Evolutionary conservation across 139 green algal genomes (phyloP).

Genomic region (Closterium sp.): DNA sequence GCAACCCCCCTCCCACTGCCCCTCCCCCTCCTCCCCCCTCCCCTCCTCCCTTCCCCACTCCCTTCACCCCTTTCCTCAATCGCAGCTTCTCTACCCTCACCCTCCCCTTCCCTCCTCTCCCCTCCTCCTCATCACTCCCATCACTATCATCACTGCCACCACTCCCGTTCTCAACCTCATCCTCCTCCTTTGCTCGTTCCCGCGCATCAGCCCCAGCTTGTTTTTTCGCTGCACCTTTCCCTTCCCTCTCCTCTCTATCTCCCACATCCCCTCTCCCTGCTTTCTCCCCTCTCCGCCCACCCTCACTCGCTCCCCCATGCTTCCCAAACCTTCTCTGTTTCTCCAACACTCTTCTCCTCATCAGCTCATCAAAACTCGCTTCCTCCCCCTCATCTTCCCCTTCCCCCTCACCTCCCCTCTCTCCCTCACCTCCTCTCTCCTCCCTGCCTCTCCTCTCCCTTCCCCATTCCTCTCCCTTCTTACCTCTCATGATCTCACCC

Average conservation of each 20-base stretch:
- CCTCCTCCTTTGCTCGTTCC: neutral
- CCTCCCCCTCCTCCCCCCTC: slow-evolving; percentile 3
- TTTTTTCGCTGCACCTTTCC: neutral
- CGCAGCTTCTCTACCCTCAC: slow-evolving; percentile 7
- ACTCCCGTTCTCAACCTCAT: neutral
- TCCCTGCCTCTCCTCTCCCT: neutral
- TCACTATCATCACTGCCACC: neutral
- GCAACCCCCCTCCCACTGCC: neutral
- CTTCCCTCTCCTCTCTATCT: neutral
- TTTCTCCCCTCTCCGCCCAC: neutral
- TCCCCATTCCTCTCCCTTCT: neutral
- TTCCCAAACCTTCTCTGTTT: neutral
- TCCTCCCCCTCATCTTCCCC: neutral
- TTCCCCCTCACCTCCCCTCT: too few relatives aligned
- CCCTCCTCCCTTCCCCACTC: neutral
- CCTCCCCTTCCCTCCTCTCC: slow-evolving; percentile 4
- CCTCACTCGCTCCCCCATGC: neutral
- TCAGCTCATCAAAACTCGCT: neutral
- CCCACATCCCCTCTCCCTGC: neutral
- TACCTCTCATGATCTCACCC: neutral
- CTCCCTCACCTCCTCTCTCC: neutral
- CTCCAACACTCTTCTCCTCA: neutral
- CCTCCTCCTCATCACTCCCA: neutral
- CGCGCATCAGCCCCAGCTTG: neutral
- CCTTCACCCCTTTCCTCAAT: neutral